Evolutionary conservation across 441 rosid genomes (phyloP), one percentile per base, ranked within the genome.

Genomic region (Eugenia klotzschiana): DNA sequence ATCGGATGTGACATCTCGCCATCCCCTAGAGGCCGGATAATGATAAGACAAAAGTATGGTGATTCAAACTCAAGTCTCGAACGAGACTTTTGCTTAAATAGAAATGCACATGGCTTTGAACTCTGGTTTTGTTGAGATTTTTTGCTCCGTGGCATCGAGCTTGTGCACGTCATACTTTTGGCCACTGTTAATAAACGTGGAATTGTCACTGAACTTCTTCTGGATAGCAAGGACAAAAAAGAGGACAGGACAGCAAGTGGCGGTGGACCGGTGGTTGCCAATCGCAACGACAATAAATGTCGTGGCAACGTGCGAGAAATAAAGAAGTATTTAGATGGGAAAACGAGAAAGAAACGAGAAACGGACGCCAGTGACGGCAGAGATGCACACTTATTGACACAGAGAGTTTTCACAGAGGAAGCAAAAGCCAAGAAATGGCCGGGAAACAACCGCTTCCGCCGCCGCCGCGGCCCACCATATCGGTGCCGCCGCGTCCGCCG

Each of bases 391-490:
- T 1, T n/a, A 23, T 37, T 40, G 46, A 64, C 18, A 4, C 43
- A 5, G 25, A 0, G 46, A 22, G 77, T 23, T 33, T 20, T 5
- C 14, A 3, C 25, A 33, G 25, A 79, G 40, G 4, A 53, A 57
- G 40, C 72, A 29, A 29, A 29, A 56, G 41, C 27, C 53, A 9
- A 16, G 55, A 26, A 37, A 84, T 80, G 82, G 82, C 82, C 82
- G 26, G 29, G 3, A 80, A 29, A 15, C 57, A 51, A 25, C 58
- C 37, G 13, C 29, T 6, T 14, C 81, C 26, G 73, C 84, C 84
- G 3, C 83, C 81, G 3, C 77, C 58, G n/a, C 79, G 60, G 52
- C 86, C 86, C 81, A 81, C 86, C 81, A 81, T 84, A 72, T 81
- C 86, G 54, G 81, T 84, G 33, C 83, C 83, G 4, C 83, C 83